A percentile compares a stretch with the other conserved stretches of the same genome.
Conservation (phyloP, 495 filamentous ascomycete species). For the Aspergillus cristatus region DNA sequence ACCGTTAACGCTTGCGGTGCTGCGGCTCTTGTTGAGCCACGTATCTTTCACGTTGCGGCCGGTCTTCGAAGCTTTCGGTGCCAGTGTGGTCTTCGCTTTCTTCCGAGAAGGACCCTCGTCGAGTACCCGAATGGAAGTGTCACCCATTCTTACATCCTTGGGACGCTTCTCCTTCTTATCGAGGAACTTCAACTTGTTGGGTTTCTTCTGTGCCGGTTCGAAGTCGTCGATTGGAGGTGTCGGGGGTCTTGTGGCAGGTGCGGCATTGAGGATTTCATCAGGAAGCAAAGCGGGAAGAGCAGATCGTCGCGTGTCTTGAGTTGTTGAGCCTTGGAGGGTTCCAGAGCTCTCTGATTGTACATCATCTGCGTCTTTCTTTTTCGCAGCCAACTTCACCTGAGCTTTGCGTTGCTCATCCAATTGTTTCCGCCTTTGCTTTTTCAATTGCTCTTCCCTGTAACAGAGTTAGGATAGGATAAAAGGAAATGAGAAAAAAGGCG, state of each 20-base stretch:
- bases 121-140: slow-evolving; percentile 44
- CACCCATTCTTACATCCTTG: slow-evolving; percentile 45
- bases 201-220: slow-evolving; percentile 18
- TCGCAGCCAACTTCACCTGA: slow-evolving; percentile 33
- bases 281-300: slow-evolving; percentile 42
- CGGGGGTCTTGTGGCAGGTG: slow-evolving; percentile 30
- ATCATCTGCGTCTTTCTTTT: slow-evolving; percentile 32
- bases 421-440: slow-evolving; percentile 39
- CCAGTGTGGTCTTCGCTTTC: slow-evolving; percentile 26
- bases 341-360: slow-evolving; percentile 30
- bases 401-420: slow-evolving; percentile 38
- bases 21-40: slow-evolving; percentile 38
- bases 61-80: slow-evolving; percentile 41
- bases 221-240: slow-evolving; percentile 27
- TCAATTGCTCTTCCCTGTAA: slow-evolving; percentile 32
- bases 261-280: slow-evolving; percentile 43
- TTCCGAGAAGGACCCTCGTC: slow-evolving; percentile 27
- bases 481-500: not conserved
- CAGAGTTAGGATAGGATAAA: slow-evolving; percentile 11
- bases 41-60: slow-evolving; percentile 36
- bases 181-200: slow-evolving; percentile 42
- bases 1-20: slow-evolving; percentile 27
- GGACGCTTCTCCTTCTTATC: slow-evolving; percentile 41
- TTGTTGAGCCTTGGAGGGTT: slow-evolving; percentile 33
- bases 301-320: slow-evolving; percentile 27